Evolutionary conservation across 805 yeast genomes (phyloP).

Genomic region (Ogataea philodendri): DNA sequence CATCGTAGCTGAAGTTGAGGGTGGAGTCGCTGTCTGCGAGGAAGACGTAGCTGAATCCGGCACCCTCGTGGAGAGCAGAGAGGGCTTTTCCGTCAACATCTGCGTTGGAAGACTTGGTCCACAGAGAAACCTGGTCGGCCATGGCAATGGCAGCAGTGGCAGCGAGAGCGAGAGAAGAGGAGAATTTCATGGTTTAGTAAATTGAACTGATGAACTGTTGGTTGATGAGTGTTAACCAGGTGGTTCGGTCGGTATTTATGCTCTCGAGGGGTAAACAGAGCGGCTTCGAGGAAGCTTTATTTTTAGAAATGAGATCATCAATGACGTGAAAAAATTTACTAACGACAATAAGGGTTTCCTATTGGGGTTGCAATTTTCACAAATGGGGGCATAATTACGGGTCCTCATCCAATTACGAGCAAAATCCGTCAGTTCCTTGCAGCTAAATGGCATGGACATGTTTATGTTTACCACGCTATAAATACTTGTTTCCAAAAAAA

Average conservation of each 20-base stretch:
- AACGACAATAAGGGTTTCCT: too few relatives aligned
- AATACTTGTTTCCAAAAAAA: too few relatives aligned
- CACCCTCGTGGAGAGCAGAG: slow-evolving; percentile 41
- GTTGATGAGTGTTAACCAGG: background rate
- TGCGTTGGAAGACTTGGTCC: slow-evolving; percentile 28
- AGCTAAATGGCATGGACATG: too few relatives aligned
- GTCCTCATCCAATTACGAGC: too few relatives aligned
- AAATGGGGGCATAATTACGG: too few relatives aligned
- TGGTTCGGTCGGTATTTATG: slow-evolving; percentile 5
- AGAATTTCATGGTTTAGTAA: slow-evolving; percentile 20
- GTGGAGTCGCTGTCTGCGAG: slow-evolving; percentile 20
- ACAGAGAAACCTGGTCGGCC: slow-evolving; percentile 26
- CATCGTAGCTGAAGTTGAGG: slow-evolving; percentile 25
- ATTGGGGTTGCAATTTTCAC: too few relatives aligned
- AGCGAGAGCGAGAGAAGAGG: slow-evolving; percentile 17
- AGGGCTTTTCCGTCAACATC: slow-evolving; percentile 33
- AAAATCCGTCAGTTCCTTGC: too few relatives aligned
- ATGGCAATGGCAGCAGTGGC: slow-evolving; percentile 15
- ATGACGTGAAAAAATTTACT: too few relatives aligned
- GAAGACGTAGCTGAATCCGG: slow-evolving; percentile 42
- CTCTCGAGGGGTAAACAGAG: background rate
- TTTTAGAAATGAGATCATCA: too few relatives aligned
- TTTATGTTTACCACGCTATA: too few relatives aligned
- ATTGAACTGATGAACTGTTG: background rate
- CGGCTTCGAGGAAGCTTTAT: too few relatives aligned